These are phyloP conservation scores for Cryphonectria radicalis DNA, from an alignment of 2,329 filamentous ascomycete species.

Conservation along the genomic window DNA sequence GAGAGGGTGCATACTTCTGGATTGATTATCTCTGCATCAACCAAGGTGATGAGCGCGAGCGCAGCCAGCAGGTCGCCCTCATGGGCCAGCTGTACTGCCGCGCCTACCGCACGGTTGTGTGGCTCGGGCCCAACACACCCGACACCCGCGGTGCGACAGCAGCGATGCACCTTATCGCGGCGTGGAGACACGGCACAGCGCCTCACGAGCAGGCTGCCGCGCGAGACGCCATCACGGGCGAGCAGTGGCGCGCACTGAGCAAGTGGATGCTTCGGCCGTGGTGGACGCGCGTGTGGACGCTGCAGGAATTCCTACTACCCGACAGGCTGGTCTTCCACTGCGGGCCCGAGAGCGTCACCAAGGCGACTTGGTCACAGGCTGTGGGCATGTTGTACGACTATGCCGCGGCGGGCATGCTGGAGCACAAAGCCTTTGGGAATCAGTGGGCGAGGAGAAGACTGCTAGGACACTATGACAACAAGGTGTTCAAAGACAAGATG, in stretches of 20 bases:
- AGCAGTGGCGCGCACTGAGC: slow-evolving; percentile 9
- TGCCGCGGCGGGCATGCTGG: neutral
- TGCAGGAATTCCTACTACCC: slow-evolving; percentile 15
- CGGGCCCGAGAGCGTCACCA: slow-evolving; percentile 10
- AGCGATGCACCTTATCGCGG: neutral
- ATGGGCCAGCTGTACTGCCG: slow-evolving; percentile 2
- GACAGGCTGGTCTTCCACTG: slow-evolving; percentile 8
- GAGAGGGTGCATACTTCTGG: slow-evolving; percentile 3
- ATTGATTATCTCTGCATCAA: slow-evolving; percentile 18
- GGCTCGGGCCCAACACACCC: neutral
- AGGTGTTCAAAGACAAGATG: neutral
- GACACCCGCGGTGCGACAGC: neutral
- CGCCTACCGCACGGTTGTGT: slow-evolving; percentile 2
- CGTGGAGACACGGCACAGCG: neutral
- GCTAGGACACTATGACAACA: neutral
- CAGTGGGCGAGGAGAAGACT: slow-evolving; percentile 16
- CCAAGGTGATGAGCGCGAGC: neutral
- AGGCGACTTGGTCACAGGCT: neutral
- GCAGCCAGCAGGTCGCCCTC: neutral
- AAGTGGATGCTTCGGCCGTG: slow-evolving; percentile 13
- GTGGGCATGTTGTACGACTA: slow-evolving; percentile 9
- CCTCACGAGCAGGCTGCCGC: neutral
- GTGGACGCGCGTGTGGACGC: slow-evolving; percentile 19
- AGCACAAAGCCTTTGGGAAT: slow-evolving; percentile 9
- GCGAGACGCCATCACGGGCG: neutral